phyloP scores from a whole-genome alignment of 2,329 filamentous ascomycete genomes.

The Chrysoporthe cubensis region DNA sequence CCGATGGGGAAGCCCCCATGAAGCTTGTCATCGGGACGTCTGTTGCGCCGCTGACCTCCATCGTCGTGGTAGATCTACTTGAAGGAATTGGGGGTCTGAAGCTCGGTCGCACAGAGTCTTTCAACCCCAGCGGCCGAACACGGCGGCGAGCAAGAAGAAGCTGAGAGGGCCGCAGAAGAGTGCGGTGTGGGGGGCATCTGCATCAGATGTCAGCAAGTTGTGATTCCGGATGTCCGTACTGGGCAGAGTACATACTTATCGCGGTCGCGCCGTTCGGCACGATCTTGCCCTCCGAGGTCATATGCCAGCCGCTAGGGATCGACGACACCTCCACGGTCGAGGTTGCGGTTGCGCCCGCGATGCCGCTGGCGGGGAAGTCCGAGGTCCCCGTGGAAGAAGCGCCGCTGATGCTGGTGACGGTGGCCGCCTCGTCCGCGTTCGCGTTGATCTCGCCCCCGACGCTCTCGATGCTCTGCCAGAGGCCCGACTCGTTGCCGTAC shows the following conservation, averaged over 20 bases:
- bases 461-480: slow-evolving; percentile 80
- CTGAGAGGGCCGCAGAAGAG: slow-evolving; percentile 54
- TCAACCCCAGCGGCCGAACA: slow-evolving; percentile 42
- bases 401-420: slow-evolving; percentile 62
- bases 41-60: too few relatives aligned
- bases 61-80: too few relatives aligned
- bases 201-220: slow-evolving; percentile 9
- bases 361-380: slow-evolving; percentile 72
- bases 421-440: slow-evolving; percentile 60
- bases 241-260: slow-evolving; percentile 45
- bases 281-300: slow-evolving; percentile 78
- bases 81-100: neutral
- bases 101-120: slow-evolving; percentile 47
- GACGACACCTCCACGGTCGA: slow-evolving; percentile 51
- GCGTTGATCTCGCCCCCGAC: slow-evolving; percentile 78
- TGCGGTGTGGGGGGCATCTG: slow-evolving; percentile 47
- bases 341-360: slow-evolving; percentile 59
- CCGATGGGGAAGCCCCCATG: neutral
- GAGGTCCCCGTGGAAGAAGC: slow-evolving; percentile 65
- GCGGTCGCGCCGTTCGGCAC: slow-evolving; percentile 70
- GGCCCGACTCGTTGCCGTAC: slow-evolving; percentile 78
- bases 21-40: neutral
- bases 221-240: neutral
- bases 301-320: slow-evolving; percentile 80
- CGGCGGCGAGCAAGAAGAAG: slow-evolving; percentile 43